phyloP scores from a whole-genome alignment of 306 rosid species.

The Psophocarpus tetragonolobus region DNA sequence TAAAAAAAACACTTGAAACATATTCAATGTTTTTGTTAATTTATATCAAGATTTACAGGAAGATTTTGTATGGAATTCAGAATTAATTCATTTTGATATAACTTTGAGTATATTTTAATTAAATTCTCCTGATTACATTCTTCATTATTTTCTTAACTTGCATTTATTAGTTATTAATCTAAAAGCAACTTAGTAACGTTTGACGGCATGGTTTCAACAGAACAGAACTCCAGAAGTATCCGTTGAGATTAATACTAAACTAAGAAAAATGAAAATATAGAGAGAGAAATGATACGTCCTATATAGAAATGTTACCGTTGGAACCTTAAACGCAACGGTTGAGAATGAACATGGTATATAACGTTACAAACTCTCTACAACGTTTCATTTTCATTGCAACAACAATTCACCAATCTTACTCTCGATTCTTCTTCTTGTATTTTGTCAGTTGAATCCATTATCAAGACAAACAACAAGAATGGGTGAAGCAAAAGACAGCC shows the following conservation, averaged over 20 bases:
- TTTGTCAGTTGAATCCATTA: neutral
- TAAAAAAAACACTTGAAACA: too few relatives aligned
- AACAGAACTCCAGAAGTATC: slow-evolving; percentile 13
- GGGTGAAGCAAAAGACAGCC: slow-evolving; percentile 63
- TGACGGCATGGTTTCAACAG: neutral
- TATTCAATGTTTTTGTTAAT: too few relatives aligned
- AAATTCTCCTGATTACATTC: too few relatives aligned
- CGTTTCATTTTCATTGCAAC: neutral
- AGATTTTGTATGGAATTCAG: too few relatives aligned
- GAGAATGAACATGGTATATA: neutral
- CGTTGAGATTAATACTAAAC: slow-evolving; percentile 6
- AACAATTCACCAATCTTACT: neutral
- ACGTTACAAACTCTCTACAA: neutral
- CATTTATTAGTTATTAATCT: too few relatives aligned
- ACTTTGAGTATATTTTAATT: too few relatives aligned
- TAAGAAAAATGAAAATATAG: neutral
- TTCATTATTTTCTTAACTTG: neutral
- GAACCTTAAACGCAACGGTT: slow-evolving; percentile 26
- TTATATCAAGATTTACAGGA: too few relatives aligned
- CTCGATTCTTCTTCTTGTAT: neutral
- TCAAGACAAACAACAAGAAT: slow-evolving; percentile 28
- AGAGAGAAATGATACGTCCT: neutral
- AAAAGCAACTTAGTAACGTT: too few relatives aligned
- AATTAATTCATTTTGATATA: too few relatives aligned
- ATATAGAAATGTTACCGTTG: slow-evolving; percentile 34